A percentile compares a stretch with the other conserved stretches of the same genome.
phyloP scores from a whole-genome alignment of 2,329 filamentous ascomycete genomes.

The Neonectria faginata region DNA sequence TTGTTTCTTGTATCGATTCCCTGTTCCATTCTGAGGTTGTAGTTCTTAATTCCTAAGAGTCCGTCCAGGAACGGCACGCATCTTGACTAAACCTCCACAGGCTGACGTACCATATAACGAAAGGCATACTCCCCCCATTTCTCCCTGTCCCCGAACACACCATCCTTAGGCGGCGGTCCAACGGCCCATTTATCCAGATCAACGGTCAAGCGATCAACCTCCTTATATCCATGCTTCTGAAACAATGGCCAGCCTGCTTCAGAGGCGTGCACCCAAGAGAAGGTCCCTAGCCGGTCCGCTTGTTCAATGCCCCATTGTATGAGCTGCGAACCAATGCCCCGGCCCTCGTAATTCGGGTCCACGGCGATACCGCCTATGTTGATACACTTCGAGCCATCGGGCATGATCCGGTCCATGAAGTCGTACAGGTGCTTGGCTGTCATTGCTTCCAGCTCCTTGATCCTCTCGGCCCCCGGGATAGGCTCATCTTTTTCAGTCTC shows the following conservation, averaged over 20 bases:
- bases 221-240: slow-evolving; percentile 46
- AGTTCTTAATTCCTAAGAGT: background rate
- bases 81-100: background rate
- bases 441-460: slow-evolving; percentile 47
- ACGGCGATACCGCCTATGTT: slow-evolving; percentile 49
- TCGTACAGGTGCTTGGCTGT: slow-evolving; percentile 48
- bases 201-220: slow-evolving; percentile 45
- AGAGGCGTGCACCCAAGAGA: slow-evolving; percentile 53
- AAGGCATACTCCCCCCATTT: slow-evolving; percentile 52
- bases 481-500: slow-evolving; percentile 29
- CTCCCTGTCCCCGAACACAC: slow-evolving; percentile 27
- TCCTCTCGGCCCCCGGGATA: slow-evolving; percentile 36
- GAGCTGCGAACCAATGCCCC: slow-evolving; percentile 49
- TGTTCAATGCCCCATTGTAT: slow-evolving; percentile 48
- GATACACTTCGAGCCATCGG: slow-evolving; percentile 48
- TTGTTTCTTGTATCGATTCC: no score
- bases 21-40: no score
- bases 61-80: background rate
- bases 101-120: slow-evolving; percentile 45
- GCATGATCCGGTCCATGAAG: slow-evolving; percentile 50
- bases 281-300: slow-evolving; percentile 45
- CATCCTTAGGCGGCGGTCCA: slow-evolving; percentile 41
- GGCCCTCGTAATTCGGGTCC: slow-evolving; percentile 46
- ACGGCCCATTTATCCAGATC: slow-evolving; percentile 49
- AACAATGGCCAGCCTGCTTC: slow-evolving; percentile 48